Evolutionary conservation across 1,139 yeast species (phyloP).

Genomic region (Diutina mesorugosa): DNA sequence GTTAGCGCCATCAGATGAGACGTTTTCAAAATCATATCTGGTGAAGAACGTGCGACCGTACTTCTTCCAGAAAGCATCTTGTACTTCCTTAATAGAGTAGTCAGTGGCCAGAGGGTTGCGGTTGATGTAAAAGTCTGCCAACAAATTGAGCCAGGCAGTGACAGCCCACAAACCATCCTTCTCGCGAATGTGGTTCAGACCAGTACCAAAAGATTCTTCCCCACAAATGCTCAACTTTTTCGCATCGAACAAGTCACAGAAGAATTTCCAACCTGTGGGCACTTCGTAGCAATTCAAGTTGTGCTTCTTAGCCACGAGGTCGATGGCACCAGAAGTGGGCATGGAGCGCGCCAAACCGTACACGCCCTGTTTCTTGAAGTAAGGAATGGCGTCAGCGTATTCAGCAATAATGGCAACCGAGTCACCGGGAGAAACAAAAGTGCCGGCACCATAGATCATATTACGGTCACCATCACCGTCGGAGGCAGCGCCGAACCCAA

Average conservation of each 20-base stretch:
- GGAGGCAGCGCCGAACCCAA: constrained; percentile 95
- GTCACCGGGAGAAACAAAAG: constrained; percentile 97
- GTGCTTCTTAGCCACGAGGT: constrained; percentile 73
- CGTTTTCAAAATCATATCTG: constrained; percentile 87
- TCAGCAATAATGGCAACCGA: constrained; percentile 96
- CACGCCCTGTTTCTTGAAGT: constrained; percentile 76
- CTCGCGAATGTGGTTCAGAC: constrained; percentile 93
- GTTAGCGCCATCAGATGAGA: constrained; percentile 62
- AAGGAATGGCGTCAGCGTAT: constrained; percentile 80
- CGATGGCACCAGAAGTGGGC: constrained; percentile 96
- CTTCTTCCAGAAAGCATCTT: constrained; percentile 75
- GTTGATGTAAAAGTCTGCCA: constrained; percentile 60
- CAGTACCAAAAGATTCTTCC: constrained; percentile 97
- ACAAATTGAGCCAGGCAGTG: constrained; percentile 90
- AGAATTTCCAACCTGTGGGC: constrained; percentile 98
- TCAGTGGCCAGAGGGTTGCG: constrained; percentile 37
- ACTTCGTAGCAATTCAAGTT: constrained; percentile 79
- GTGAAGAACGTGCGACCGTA: constrained; percentile 98
- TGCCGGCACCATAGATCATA: constrained; percentile 93
- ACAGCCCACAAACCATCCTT: constrained; percentile 98
- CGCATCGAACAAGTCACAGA: constrained; percentile 90
- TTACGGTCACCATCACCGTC: constrained; percentile 99
- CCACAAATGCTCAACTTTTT: constrained; percentile 93
- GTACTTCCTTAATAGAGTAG: constrained; percentile 67
- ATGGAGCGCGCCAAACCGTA: constrained; percentile 94